Evolutionary conservation across 805 yeast genomes (phyloP).

Genomic region (Wickerhamiella bombiphila): DNA sequence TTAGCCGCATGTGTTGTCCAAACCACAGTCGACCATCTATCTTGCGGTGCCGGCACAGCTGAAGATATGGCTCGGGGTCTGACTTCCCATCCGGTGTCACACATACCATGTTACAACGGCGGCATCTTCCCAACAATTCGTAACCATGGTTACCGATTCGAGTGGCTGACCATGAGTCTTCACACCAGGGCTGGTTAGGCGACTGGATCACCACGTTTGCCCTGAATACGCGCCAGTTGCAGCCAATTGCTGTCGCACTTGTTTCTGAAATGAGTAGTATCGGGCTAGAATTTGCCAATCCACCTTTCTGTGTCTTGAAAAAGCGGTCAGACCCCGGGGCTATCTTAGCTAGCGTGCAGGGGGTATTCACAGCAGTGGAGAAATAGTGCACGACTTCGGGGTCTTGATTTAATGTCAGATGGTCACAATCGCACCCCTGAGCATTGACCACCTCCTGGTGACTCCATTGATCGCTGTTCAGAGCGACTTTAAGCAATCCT

Average conservation of each 20-base stretch:
- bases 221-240: constrained; percentile 22
- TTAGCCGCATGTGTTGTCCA: constrained; percentile 21
- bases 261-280: constrained; percentile 24
- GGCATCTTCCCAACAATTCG: constrained; percentile 23
- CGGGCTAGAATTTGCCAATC: constrained; percentile 28
- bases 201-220: constrained; percentile 26
- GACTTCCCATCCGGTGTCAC: constrained; percentile 25
- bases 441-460: background rate
- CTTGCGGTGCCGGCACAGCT: constrained; percentile 25
- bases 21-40: constrained; percentile 27
- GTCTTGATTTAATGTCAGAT: constrained; percentile 11
- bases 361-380: constrained; percentile 19
- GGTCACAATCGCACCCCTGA: background rate
- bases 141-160: constrained; percentile 9
- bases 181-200: constrained; percentile 23
- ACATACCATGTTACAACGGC: constrained; percentile 34
- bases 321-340: background rate
- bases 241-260: constrained; percentile 20
- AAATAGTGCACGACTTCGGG: constrained; percentile 21
- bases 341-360: constrained; percentile 26
- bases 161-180: constrained; percentile 26
- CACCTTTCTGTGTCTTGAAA: constrained; percentile 12
- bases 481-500: constrained; percentile 4
- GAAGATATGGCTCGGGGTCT: constrained; percentile 24
- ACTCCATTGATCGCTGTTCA: constrained; percentile 7